Base-by-base conservation (phyloP, 192 early-diverging fungal genomes). In the Dissophora globulifera region DNA sequence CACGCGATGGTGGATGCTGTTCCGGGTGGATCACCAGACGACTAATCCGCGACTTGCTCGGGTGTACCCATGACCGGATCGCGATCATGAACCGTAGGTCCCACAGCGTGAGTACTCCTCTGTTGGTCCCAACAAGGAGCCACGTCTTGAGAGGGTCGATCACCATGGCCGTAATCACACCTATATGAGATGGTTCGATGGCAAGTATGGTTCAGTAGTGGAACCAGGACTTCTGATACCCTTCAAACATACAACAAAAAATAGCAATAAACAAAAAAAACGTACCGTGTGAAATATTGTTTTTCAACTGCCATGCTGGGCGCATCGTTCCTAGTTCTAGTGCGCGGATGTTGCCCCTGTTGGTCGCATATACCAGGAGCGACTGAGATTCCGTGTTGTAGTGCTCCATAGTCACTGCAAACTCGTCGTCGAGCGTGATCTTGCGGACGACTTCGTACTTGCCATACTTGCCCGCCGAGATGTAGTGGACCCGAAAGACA, bases 251-350 rank as follows among this genome's bases (percentile, higher is more conserved):
- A n/a, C n/a, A n/a, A n/a, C n/a, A n/a, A n/a, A n/a, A n/a, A 48
- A 32, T 23, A 19, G 46, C 15, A 74, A 17, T 25, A 20, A 16
- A 3, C 32, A 20, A 16, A 38, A 4, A 38, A 54, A 38, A 17
- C 64, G 20, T 81, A 84, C 88, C 88, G 69, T 87, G 76, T 13
- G 84, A 83, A 35, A 78, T 84, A 25, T 78, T 76, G 51, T 86
- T 85, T 23, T 83, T 62, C 46, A 91, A 53, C 17, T 80, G 79
- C 92, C 90, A 93, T 0, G 81, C 62, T 11, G 80, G 41, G 15
- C 86, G 81, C 93, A 94, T 94, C 4, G 89, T 86, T 9, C 92
- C 71, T 33, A 94, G 63, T 74, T 94, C 93, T 25, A 94, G 50
- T 3, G 86, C 90, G 67, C 82, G 86, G 17, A 94, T 85, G 31